These are phyloP conservation scores for Ganoderma lingzhi DNA, from an alignment of 1,284 basidiomycete species.

Conservation along the genomic window DNA sequence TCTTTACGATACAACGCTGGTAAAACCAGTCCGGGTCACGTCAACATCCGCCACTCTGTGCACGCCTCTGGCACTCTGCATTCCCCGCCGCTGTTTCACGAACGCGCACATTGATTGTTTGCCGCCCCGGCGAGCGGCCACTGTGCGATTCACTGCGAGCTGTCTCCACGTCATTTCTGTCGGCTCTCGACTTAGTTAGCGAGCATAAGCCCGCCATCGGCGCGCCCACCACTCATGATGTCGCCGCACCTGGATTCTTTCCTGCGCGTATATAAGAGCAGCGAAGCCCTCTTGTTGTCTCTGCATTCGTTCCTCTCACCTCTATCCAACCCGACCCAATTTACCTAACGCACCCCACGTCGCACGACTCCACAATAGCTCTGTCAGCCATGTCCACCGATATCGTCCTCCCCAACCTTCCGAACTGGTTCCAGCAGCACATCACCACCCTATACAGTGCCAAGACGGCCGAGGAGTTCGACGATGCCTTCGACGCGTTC, in stretches of 20 bases:
- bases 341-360: background rate
- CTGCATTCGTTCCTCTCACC: background rate
- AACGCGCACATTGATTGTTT: background rate
- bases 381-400: constrained; percentile 31
- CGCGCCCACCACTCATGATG: background rate
- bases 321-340: background rate
- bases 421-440: constrained; percentile 44
- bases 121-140: constrained; percentile 1
- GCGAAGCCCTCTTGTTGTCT: background rate
- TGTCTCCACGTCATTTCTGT: background rate
- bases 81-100: background rate
- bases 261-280: background rate
- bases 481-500: constrained; percentile 44
- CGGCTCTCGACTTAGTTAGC: background rate
- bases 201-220: background rate
- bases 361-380: background rate
- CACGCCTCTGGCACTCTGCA: background rate
- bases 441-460: constrained; percentile 45
- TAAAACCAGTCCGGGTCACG: background rate
- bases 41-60: background rate
- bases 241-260: background rate
- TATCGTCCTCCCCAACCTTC: constrained; percentile 45
- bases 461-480: constrained; percentile 41
- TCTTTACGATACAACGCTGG: background rate
- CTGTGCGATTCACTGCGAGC: background rate